Base-by-base conservation (phyloP, 225 moss, liverwort and hornwort species). In the Sphagnum tenellum region DNA sequence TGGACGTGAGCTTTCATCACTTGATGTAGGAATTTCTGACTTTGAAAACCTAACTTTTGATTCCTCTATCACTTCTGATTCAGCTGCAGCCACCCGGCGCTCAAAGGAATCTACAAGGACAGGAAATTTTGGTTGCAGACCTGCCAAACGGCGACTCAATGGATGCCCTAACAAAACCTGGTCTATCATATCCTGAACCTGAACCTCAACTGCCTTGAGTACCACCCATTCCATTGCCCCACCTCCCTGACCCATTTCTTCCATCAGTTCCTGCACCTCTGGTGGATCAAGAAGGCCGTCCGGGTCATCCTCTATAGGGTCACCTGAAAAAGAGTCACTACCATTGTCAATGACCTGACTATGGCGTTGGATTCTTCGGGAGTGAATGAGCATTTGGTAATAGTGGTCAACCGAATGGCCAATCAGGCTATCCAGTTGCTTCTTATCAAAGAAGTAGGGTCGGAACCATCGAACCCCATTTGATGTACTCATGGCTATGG, bases 321-420 rank as follows among this genome's bases (percentile, higher is more conserved):
- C 92, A 49, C 89, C 92, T 12, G 79, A 76, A 66, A 92, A 69
- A 11, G 79, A 72, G 47, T 80, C 79, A 45, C 72, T 74, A 69
- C 85, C 79, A 50, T 75, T 82, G 64, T 96, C 92, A 14, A 85
- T 76, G 60, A 88, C 83, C 78, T 96, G 95, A 55, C 79, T 96
- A 71, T 87, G 92, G 49, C 95, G 84, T 71, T 96, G 95, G 56
- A 69, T 75, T 71, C 82, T 77, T 50, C 95, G 82, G 65, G 95
- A 88, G 67, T 78, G 79, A 55, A 96, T 96, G 8, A 96, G 85
- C 86, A 96, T 85, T 46, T 92, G 88, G 67, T 96, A 92, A 51
- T 96, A 96, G 69, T 92, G 89, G 70, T 96, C 95, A 47, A 96
- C 95, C 4, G 92, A 96, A 74, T 92, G 95, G 64, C 92, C 89